phyloP scores from a whole-genome alignment of 257 asterid species.

The Lithospermum erythrorhizon region DNA sequence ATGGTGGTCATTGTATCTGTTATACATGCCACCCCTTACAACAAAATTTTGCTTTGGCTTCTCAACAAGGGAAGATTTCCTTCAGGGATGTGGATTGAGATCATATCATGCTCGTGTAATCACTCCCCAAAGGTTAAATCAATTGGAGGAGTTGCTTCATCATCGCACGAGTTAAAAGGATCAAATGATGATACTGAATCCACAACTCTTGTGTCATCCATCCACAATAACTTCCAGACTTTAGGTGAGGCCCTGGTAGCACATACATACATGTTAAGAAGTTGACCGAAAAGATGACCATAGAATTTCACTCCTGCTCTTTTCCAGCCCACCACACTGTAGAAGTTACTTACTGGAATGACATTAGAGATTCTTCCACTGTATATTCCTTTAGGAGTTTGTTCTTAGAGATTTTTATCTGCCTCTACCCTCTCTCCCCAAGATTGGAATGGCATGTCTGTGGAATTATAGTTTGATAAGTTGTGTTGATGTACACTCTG shows the following conservation, averaged over 20 bases:
- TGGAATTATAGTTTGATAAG: too few species aligned
- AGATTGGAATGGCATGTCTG: background rate
- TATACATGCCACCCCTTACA: conserved; percentile 74
- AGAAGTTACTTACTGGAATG: background rate
- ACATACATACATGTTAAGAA: background rate
- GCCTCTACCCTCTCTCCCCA: background rate
- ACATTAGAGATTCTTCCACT: too few species aligned
- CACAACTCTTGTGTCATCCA: conserved; percentile 43
- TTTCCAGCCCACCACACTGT: background rate
- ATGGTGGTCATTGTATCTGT: conserved; percentile 43
- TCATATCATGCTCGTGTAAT: conserved; percentile 17
- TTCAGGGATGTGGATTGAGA: conserved; percentile 71
- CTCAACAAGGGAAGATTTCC: conserved; percentile 66
- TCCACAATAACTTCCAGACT: conserved; percentile 69
- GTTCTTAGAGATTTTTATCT: background rate
- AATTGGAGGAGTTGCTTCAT: conserved; percentile 13
- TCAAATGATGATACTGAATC: conserved; percentile 16
- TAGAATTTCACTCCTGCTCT: background rate
- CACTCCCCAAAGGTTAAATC: conserved; percentile 15
- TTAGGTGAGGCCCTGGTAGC: conserved; percentile 34
- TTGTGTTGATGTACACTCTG: background rate
- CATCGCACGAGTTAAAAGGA: conserved; percentile 17
- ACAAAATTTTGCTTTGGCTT: conserved; percentile 63
- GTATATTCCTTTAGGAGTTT: too few species aligned
- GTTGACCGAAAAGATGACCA: background rate